A percentile compares a stretch with the other conserved stretches of the same genome.
Evolutionary conservation across 768 basidiomycete species (phyloP).

Genomic region (Chiua virens): DNA sequence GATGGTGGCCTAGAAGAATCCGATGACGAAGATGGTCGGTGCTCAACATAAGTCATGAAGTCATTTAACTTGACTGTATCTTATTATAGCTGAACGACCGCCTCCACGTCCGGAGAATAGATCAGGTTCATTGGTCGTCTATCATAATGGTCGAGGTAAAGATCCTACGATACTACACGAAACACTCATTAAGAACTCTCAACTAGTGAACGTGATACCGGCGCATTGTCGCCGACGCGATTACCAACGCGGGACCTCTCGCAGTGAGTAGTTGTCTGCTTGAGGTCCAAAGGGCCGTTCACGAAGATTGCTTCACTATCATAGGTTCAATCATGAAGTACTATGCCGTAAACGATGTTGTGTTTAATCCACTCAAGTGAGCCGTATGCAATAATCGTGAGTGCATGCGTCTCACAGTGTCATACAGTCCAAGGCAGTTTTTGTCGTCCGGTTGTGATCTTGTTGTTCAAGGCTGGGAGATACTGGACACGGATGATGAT

Average conservation of each 20-base stretch:
- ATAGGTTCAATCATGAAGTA: slow-evolving; percentile 37
- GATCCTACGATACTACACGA: neutral
- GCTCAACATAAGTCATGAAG: slow-evolving; percentile 16
- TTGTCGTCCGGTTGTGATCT: slow-evolving; percentile 51
- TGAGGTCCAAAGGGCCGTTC: neutral
- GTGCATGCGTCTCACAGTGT: slow-evolving; percentile 3
- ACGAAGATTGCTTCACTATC: neutral
- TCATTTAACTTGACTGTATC: neutral
- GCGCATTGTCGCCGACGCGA: slow-evolving; percentile 20
- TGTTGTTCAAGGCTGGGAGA: slow-evolving; percentile 43
- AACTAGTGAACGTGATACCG: slow-evolving; percentile 18
- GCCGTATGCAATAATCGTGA: slow-evolving; percentile 1
- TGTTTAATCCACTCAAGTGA: slow-evolving; percentile 52
- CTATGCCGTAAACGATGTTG: slow-evolving; percentile 56
- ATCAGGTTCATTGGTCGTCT: slow-evolving; percentile 46
- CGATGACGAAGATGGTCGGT: slow-evolving; percentile 24
- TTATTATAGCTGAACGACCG: slow-evolving; percentile 10
- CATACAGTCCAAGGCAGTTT: slow-evolving; percentile 38
- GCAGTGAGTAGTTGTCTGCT: slow-evolving; percentile 9
- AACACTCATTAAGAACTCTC: neutral
- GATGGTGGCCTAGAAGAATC: slow-evolving; percentile 44
- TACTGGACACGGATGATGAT: slow-evolving; percentile 22
- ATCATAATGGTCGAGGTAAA: slow-evolving; percentile 32
- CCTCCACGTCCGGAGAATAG: slow-evolving; percentile 46
- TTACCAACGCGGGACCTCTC: slow-evolving; percentile 15